Evolutionary conservation across 192 early-diverging fungal species (phyloP).

Genomic region (Chytriomyces confervae): DNA sequence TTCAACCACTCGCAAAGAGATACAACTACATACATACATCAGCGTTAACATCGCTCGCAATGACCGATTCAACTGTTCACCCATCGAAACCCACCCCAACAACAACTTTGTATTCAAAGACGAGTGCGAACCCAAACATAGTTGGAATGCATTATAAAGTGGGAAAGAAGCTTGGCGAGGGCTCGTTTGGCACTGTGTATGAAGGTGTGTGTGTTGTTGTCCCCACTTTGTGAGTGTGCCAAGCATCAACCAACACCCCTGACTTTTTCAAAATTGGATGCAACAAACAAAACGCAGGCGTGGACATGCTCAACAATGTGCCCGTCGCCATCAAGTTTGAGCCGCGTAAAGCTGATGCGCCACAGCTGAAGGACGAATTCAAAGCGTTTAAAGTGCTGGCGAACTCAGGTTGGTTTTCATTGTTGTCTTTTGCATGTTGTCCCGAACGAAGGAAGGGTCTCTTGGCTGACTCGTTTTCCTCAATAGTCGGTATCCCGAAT

Average conservation of each 20-base stretch:
- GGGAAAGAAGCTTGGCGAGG: constrained; percentile 94
- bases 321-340: constrained; percentile 99
- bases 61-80: too few species aligned
- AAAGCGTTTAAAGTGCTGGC: constrained; percentile 93
- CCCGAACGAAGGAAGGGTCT: not conserved
- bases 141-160: constrained; percentile 96
- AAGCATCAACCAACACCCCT: not conserved
- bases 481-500: constrained; percentile 80
- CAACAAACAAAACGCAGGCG: constrained; percentile 53
- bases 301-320: constrained; percentile 87
- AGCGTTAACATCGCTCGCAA: too few species aligned
- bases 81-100: too few species aligned
- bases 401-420: constrained; percentile 49
- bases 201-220: constrained; percentile 70
- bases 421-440: not conserved
- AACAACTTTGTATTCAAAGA: too few species aligned
- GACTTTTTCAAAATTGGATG: not conserved
- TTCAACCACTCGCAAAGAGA: too few species aligned
- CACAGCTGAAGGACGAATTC: constrained; percentile 95
- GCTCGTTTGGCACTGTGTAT: constrained; percentile 97
- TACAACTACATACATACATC: too few species aligned
- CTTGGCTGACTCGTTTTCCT: not conserved
- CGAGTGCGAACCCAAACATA: constrained; percentile 57
- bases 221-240: not conserved
- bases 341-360: constrained; percentile 94